Evolutionary conservation across 352 stramenopile species (phyloP), one percentile per base, ranked within the genome.

Genomic region (Saprolegnia diclina): DNA sequence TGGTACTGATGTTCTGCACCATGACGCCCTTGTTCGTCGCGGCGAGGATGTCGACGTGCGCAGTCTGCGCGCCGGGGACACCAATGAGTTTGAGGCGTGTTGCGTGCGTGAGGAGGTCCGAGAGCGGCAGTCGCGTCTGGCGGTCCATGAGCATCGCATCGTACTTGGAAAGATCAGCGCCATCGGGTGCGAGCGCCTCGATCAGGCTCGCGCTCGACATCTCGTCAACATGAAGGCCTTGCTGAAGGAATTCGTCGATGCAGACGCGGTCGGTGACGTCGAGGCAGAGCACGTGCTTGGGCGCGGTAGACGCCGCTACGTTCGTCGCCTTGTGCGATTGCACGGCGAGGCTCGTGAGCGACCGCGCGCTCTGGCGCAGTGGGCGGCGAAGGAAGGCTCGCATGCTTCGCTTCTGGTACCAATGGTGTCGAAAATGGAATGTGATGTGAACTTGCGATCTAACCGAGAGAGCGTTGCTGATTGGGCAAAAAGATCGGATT

Each of bases 1-100:
- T 91, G 44, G 80, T 74, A 56, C 90, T 82, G 40, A 93, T 75
- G 68, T 93, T 81, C 67, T 91, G 76, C 67, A 93, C 65, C 77
- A 93, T 74, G 6, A 93, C 73, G 38, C 81, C 77, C 54, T 90
- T 82, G 66, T 79, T 87, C 24, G 85, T 93, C 21, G 85, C 85
- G 37, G 89, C 83, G 74, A 89, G 83, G 19, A 88, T 73, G 72
- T 93, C 83, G 50, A 93, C 76, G 48, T 81, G 77, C 76, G 62
- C 76, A 88, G 59, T 85, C 79, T 65, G 56, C 0, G 56, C 35
- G 0, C 56, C 56, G 21, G 56, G 56, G 14, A 52, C 40, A 6
- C 56, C 56, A 50, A 65, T 65, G n/a, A 65, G 32, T 29, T 65
- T 48, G 11, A 65, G 37, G 24, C 40, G 35, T 32, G 56, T 48